phyloP scores from a whole-genome alignment of 306 rosid genomes.

The Lathyrus sativus region DNA sequence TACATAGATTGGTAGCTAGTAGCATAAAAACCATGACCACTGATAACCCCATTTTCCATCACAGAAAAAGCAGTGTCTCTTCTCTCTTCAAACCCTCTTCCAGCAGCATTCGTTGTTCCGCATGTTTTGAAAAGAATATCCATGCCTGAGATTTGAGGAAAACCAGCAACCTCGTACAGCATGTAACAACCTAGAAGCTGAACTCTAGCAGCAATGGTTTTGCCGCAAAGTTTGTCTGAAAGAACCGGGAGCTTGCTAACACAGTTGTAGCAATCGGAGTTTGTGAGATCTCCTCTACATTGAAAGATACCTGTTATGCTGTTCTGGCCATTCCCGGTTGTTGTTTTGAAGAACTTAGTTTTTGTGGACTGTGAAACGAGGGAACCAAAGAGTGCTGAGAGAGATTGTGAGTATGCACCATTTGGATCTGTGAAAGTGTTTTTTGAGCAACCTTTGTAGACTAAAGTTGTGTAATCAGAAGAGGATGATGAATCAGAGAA shows the following conservation, averaged over 20 bases:
- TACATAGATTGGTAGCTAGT: conserved; percentile 75
- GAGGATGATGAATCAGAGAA: conserved; percentile 60
- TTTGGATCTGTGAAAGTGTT: conserved; percentile 80
- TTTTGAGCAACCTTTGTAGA: conserved; percentile 93
- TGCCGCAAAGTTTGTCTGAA: conserved; percentile 67
- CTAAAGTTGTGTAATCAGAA: conserved; percentile 64
- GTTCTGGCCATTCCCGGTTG: conserved; percentile 68
- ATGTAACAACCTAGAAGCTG: conserved; percentile 85
- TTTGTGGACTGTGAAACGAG: conserved; percentile 76
- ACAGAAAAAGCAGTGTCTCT: conserved; percentile 83
- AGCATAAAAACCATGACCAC: conserved; percentile 83
- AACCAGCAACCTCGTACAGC: conserved; percentile 84
- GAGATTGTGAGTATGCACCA: conserved; percentile 82
- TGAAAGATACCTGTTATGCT: conserved; percentile 80
- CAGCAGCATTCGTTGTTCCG: conserved; percentile 63
- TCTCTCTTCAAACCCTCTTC: conserved; percentile 82
- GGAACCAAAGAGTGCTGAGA: conserved; percentile 74
- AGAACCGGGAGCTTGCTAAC: conserved; percentile 75
- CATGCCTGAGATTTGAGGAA: conserved; percentile 82
- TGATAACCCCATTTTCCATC: conserved; percentile 79
- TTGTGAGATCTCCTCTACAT: conserved; percentile 90
- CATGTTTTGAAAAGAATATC: conserved; percentile 78
- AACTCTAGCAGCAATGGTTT: conserved; percentile 72
- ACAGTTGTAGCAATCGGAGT: conserved; percentile 80
- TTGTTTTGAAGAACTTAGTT: conserved; percentile 68